Evolutionary conservation across 352 stramenopile genomes (phyloP), one percentile per base, ranked within the genome.

Genomic region (Pythium aquatile): DNA sequence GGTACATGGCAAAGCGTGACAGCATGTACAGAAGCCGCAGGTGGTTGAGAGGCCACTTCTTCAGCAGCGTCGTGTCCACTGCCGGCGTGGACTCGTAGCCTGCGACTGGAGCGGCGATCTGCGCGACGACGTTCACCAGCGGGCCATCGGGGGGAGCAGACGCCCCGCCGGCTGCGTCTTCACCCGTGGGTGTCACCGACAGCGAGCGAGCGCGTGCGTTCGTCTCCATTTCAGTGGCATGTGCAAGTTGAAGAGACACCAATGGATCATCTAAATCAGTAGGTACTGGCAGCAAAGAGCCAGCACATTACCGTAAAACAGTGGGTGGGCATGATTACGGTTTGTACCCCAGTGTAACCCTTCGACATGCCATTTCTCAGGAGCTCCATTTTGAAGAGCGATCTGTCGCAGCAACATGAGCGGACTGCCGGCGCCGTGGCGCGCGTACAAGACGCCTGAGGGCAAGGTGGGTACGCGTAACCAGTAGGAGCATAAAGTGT

Each of bases 11-110:
- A 68, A 99, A 98, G n/a, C 98, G 81, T 39, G 93, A 97, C 30
- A 99, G 87, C 63, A 99, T 72, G 72, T 99, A 99, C 13, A 99
- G 76, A 35, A 99, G 69, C n/a, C 96, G 87, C 69, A 98, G 83
- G 70, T 99, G 96, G 68, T 98, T 99, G n/a, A 76, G 58, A 16
- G 73, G 80, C 83, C 79, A 91, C 32, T 60, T 61, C 33, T 68
- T 64, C 14, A 40, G 35, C 37, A 14, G 56, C 48, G 57, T 52
- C 56, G 42, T 17, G 37, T 33, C 29, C 32, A 42, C 59, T 3
- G 24, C 3, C 72, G 48, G 24, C 37, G 55, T 30, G 55, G 17
- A 28, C 30, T 29, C 54, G 46, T 56, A 32, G 35, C 35, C 16
- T 16, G 2, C 29, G 46, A 33, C 24, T 16, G 54, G 53, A 1